Evolutionary conservation across 345 rosid genomes (phyloP), one percentile per base, ranked within the genome.

Genomic region (Salix arbutifolia): DNA sequence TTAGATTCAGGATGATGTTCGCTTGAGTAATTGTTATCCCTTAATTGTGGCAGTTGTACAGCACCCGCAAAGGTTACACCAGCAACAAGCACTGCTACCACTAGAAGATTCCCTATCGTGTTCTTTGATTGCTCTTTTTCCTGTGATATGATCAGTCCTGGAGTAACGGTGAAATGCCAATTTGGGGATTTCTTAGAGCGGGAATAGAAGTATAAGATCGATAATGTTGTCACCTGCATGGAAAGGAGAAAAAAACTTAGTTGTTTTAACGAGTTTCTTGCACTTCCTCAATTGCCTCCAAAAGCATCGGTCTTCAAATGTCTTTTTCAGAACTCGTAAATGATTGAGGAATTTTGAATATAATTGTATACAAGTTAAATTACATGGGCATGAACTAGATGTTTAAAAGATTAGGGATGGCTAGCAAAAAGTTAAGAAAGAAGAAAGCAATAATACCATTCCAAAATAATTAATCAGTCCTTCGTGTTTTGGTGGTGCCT

Each of bases 31-130:
- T 37, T 37, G 40, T 37, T 37, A 7, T 37, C 40, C 40, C 40
- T 37, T 6, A 6, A 37, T 37, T 37, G 40, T 37, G 81, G 71
- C 61, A 69, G 23, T 25, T 67, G 67, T 48, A 73, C 46, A 48
- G 76, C 83, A 50, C 74, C 74, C 26, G 72, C 70, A 56, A 83
- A 80, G 40, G 86, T 67, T 52, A 73, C 67, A n/a, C 73, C 72
- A 21, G 80, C 81, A 38, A 77, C 73, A 1, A 79, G 71, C 31
- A 74, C 77, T 70, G 83, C 80, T 44, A 76, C 78, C 48, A 76
- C 48, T 4, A 83, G 76, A 31, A 83, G 76, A 37, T 67, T 76
- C 53, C 79, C 73, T 6, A 79, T 64, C 67, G 65, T 75, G 37
- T 64, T 74, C 28, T 73, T 79, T 6, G 37, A 21, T 66, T 66